Base-by-base conservation (phyloP, 2,329 filamentous ascomycete species). In the Dactylellina sp. region DNA sequence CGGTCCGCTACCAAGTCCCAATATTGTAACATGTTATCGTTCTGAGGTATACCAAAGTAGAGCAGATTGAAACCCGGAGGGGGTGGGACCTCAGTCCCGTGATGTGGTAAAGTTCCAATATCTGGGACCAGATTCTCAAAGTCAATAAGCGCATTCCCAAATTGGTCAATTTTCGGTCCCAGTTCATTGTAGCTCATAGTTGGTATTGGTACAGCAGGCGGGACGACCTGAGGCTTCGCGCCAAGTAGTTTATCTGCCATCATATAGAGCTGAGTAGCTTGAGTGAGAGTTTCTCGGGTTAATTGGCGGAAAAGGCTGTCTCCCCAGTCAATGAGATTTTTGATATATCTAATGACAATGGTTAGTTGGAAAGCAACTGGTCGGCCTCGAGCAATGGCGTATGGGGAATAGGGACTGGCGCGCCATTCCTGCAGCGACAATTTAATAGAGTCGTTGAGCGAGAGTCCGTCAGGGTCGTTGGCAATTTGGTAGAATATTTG, bases 11-110 rank as follows among this genome's bases (percentile, higher is more conserved):
- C 79, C 2, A 39, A 71, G 40, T 75, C 71, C 3, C 79, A 44
- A 5, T 79, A 57, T 1, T 18, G 64, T 7, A 11, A 25, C 2
- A 81, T 62, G 9, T 79, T 39, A 0, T 71, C 68, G 57, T 81
- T 81, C 12, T 32, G 37, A 2, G 79, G 80, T 4, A 81, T 62
- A 50, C 76, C 75, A 60, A 81, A 81, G 70, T 80, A 81, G 0
- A 28, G 42, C 1, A 52, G 61, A 24, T 16, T 28, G 2, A 63
- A 46, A 9, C 35, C 44, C n/a, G 59, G 55, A 32, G 18, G 22
- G 9, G 55, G 55, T 3, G 49, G 42, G 5, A 40, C 32, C 39
- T 42, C 39, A 9, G 7, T 42, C 7, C 39, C 39, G 5, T n/a
- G 7, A n/a, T 42, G 39, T 12, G 55, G 55, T 18, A 42, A 22